A percentile compares a stretch with the other conserved stretches of the same genome.
These are phyloP conservation scores for Sextonia rubra DNA, from an alignment of 164 flowering plant genomes.

Conservation along the genomic window DNA sequence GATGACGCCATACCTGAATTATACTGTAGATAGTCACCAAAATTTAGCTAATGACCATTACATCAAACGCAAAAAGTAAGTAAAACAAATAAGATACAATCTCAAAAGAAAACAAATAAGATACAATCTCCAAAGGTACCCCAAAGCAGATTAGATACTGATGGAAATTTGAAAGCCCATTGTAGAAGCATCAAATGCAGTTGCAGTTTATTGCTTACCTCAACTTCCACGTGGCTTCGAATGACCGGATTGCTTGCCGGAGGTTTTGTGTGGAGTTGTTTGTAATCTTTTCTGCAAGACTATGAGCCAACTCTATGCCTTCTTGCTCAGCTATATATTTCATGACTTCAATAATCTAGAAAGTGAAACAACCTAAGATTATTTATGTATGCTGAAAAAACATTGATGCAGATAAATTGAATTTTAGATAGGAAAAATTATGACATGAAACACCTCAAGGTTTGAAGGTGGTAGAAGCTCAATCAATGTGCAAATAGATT, in stretches of 20 bases:
- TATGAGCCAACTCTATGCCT: slow-evolving; percentile 38
- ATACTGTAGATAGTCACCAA: too few species aligned
- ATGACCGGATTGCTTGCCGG: slow-evolving; percentile 79
- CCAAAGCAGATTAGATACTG: neutral
- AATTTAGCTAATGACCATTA: too few species aligned
- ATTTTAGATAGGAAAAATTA: neutral
- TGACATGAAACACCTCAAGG: slow-evolving; percentile 38
- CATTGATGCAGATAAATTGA: neutral
- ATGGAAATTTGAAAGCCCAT: neutral
- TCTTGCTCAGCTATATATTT: slow-evolving; percentile 49
- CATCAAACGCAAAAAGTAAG: too few species aligned
- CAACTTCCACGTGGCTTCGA: slow-evolving; percentile 55
- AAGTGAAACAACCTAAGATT: neutral
- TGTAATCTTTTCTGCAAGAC: slow-evolving; percentile 45
- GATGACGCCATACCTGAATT: too few species aligned
- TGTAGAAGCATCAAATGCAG: neutral
- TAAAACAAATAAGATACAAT: too few species aligned
- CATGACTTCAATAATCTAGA: slow-evolving; percentile 56
- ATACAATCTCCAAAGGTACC: neutral
- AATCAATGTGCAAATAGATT: slow-evolving; percentile 39
- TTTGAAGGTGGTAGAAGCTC: slow-evolving; percentile 56
- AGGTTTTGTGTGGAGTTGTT: slow-evolving; percentile 53
- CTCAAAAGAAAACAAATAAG: too few species aligned
- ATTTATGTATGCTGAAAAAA: neutral
- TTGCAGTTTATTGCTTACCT: slow-evolving; percentile 24